Conservation (phyloP, 805 yeast genomes). For the Kuraishia piskuri region DNA sequence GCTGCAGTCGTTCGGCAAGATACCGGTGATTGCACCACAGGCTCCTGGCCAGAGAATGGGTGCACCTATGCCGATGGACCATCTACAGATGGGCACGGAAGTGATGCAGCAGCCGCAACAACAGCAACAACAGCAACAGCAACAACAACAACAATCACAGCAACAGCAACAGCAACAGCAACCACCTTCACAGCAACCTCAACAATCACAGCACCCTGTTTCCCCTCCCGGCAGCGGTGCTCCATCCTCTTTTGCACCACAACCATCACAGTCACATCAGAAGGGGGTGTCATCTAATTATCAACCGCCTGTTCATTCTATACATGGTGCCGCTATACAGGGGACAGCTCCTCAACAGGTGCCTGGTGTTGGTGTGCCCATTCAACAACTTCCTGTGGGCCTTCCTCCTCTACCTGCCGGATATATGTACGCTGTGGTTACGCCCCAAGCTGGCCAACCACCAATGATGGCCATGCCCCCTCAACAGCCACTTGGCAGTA, state of each 20-base stretch:
- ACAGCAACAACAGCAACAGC: conserved; percentile 5
- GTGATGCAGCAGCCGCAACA: conserved; percentile 5
- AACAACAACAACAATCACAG: conserved; percentile 7
- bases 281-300: neutral
- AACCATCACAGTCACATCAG: neutral
- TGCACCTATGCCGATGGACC: neutral
- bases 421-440: neutral
- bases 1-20: conserved; percentile 7
- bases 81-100: conserved; percentile 7
- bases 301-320: neutral
- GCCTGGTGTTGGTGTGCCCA: neutral
- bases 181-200: neutral
- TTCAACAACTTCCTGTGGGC: neutral
- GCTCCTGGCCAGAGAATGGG: neutral
- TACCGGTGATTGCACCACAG: conserved; percentile 8
- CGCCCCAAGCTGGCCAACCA: conserved; percentile 5
- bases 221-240: neutral
- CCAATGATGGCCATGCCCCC: conserved; percentile 3
- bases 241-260: neutral
- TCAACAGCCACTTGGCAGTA: conserved; percentile 1
- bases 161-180: conserved; percentile 10
- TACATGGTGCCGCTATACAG: neutral
- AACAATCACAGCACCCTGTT: conserved; percentile 3
- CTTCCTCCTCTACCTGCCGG: neutral
- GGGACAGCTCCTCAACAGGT: neutral